Conservation (phyloP, 192 early-diverging fungal species). For the Kickxella alabastrina region DNA sequence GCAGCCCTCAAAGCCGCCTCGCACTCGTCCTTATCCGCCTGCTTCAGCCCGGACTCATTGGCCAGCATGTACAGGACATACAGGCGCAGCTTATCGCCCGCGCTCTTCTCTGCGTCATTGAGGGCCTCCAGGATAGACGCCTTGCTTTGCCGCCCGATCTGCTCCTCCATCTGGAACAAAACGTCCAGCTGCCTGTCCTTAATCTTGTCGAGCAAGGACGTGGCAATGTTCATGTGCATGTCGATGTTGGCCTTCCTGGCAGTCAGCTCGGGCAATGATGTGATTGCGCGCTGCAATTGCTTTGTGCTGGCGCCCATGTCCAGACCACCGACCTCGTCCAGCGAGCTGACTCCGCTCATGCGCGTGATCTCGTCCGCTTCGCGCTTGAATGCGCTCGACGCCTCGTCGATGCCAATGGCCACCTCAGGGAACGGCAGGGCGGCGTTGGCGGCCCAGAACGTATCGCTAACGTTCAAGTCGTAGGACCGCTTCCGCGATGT, state of each 20-base stretch:
- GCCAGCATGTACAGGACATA: slow-evolving; percentile 87
- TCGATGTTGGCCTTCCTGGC: slow-evolving; percentile 90
- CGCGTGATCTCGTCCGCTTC: slow-evolving; percentile 91
- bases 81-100: slow-evolving; percentile 87
- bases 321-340: slow-evolving; percentile 50
- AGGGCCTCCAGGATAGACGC: slow-evolving; percentile 75
- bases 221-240: slow-evolving; percentile 99
- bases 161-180: slow-evolving; percentile 92
- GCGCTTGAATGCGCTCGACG: slow-evolving; percentile 89
- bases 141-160: slow-evolving; percentile 75
- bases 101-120: slow-evolving; percentile 70
- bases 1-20: slow-evolving; percentile 72
- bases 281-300: slow-evolving; percentile 86
- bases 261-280: slow-evolving; percentile 89
- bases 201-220: slow-evolving; percentile 79
- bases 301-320: slow-evolving; percentile 83
- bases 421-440: slow-evolving; percentile 94
- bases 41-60: slow-evolving; percentile 58
- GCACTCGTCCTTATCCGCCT: slow-evolving; percentile 81
- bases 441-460: slow-evolving; percentile 93
- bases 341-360: slow-evolving; percentile 75
- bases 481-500: slow-evolving; percentile 66
- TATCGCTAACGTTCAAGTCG: slow-evolving; percentile 85
- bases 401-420: slow-evolving; percentile 91
- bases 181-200: slow-evolving; percentile 91